Evolutionary conservation across 768 basidiomycete genomes (phyloP).

Genomic region (Mycena rebaudengoi): DNA sequence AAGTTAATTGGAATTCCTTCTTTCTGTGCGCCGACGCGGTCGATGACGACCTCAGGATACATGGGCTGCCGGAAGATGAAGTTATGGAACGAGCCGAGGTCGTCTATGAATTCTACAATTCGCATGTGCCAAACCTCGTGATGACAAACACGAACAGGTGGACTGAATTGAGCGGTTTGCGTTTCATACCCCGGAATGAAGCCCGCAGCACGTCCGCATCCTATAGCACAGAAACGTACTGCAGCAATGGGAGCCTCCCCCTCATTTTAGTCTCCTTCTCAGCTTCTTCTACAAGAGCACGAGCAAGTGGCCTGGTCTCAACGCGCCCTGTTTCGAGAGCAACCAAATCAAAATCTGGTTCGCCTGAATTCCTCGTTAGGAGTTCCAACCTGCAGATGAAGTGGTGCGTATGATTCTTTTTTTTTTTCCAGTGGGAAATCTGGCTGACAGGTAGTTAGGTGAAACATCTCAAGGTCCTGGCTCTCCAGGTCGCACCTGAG

Average conservation of each 20-base stretch:
- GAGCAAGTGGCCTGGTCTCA: conserved; percentile 25
- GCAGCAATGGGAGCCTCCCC: conserved; percentile 11
- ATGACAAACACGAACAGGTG: conserved; percentile 17
- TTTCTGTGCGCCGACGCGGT: conserved; percentile 22
- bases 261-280: conserved; percentile 16
- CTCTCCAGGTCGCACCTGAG: conserved; percentile 34
- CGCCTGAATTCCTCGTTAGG: conserved; percentile 19
- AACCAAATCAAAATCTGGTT: not conserved
- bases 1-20: conserved; percentile 18
- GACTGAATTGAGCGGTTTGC: conserved; percentile 13
- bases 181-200: conserved; percentile 13
- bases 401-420: conserved; percentile 2
- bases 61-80: conserved; percentile 1
- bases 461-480: conserved; percentile 48
- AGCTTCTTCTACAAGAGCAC: conserved; percentile 8
- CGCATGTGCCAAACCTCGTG: conserved; percentile 5
- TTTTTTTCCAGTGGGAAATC: not conserved
- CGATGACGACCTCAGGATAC: conserved; percentile 14
- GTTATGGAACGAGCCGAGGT: conserved; percentile 11
- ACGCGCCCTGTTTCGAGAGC: conserved; percentile 8
- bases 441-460: conserved; percentile 42
- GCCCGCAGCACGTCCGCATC: conserved; percentile 12
- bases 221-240: conserved; percentile 10
- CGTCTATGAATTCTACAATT: conserved; percentile 13
- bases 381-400: conserved; percentile 21